Evolutionary conservation across 1,284 basidiomycete species (phyloP), one percentile per base, ranked within the genome.

Genomic region (Ceratobasidium sp.): DNA sequence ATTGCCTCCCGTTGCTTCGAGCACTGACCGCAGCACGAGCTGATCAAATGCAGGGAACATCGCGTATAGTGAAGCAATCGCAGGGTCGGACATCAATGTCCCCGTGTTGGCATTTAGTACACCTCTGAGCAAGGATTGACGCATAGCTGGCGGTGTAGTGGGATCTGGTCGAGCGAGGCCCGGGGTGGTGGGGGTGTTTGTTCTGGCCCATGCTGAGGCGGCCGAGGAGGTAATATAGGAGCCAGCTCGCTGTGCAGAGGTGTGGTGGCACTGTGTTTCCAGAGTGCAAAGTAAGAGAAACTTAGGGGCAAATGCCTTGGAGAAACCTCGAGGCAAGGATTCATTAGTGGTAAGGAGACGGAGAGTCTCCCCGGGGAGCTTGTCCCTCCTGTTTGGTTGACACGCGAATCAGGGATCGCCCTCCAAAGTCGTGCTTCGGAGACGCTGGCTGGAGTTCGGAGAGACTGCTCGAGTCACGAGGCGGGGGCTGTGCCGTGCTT

Each of bases 21-120:
- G 82, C 0, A 93, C 89, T 22, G 88, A 88, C 79, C 86, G 84
- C 49, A 90, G 90, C 77, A 54, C 68, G 46, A 61, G 37, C 14
- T 62, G 63, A 77, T 94, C 92, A 78, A 92, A 93, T 81, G 92
- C 90, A 16, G 92, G 92, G 79, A 94, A 94, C 85, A 94, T 91
- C 19, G 85, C 85, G 66, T 87, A 87, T 74, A 94, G 83, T 0
- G 83, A 81, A 19, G 86, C 84, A 43, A 91, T 83, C 43, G 84
- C 83, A 0, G 88, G 86, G 79, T 90, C 84, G 31, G 68, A 58
- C 46, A 48, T 56, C 22, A 71, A 22, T 19, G 24, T 61, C 11
- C 43, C 27, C 4, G 58, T 58, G 22, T 63, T 53, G 29, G 66
- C 24, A 59, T 61, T 62, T 29, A 62, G 37, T 14, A 64, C 58